Percentiles rank a stretch among this genome's conserved stretches.
Conservation (phyloP, 2,329 filamentous ascomycete genomes). For the Cercospora sp. region DNA sequence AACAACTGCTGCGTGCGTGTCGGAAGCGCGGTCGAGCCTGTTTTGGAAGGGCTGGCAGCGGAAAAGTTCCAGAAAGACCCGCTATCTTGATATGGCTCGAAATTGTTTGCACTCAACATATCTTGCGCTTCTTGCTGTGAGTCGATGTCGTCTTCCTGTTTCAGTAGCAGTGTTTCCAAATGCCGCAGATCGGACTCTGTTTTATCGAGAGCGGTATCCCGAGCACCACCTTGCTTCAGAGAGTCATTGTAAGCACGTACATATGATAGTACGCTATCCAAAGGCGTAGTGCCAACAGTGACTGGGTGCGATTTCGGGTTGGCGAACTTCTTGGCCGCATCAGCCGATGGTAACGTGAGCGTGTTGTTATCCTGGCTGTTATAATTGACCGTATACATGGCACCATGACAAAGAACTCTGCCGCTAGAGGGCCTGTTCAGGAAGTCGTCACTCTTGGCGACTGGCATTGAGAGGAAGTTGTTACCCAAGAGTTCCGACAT, state of each 20-base stretch:
- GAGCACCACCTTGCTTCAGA: neutral
- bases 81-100: slow-evolving; percentile 4
- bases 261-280: slow-evolving; percentile 12
- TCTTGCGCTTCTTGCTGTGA: slow-evolving; percentile 14
- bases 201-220: neutral
- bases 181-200: neutral
- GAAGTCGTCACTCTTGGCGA: neutral
- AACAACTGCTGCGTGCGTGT: neutral
- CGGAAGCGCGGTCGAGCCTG: neutral
- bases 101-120: slow-evolving; percentile 16
- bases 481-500: neutral
- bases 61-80: slow-evolving; percentile 3
- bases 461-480: neutral
- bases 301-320: slow-evolving; percentile 6
- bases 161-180: slow-evolving; percentile 7
- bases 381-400: slow-evolving; percentile 15
- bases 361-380: neutral
- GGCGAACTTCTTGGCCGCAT: neutral
- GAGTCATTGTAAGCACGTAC: slow-evolving; percentile 6
- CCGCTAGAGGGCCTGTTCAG: neutral
- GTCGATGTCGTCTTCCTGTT: slow-evolving; percentile 13
- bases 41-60: neutral
- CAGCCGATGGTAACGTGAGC: neutral
- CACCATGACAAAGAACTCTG: slow-evolving; percentile 11
- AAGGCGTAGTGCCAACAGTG: slow-evolving; percentile 15